Base-by-base conservation (phyloP, 495 filamentous ascomycete genomes). In the Mytilinidion resinicola region DNA sequence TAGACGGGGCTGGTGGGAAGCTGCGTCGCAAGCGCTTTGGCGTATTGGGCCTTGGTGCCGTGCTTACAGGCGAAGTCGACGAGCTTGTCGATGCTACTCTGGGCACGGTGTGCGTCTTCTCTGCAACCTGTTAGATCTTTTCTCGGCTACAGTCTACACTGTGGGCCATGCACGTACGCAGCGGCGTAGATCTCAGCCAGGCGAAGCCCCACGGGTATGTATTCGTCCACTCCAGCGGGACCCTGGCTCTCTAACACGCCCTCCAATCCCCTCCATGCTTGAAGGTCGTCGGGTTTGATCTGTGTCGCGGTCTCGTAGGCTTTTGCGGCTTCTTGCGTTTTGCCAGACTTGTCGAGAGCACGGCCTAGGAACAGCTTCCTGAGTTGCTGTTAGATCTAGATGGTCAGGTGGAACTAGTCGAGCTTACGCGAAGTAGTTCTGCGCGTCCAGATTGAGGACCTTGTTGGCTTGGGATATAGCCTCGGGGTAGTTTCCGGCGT, bases 251-350 rank as follows among this genome's bases (percentile, higher is more conserved):
- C 88, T 66, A 92, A 96, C 10, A 96, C 66, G 60, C 82, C 86
- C 66, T 93, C 80, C n/a, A 97, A 74, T 6, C 93, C 93, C 73
- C 93, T 87, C 91, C 90, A 97, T 61, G 88, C 87, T 55, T 89
- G 82, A 41, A 78, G 73, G 42, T 89, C 86, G 15, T 76, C 72
- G 10, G 73, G 68, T 55, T 86, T 87, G 36, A 81, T 73, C 15
- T 72, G 73, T n/a, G 88, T 83, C 4, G 93, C 92, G 25, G 82
- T 72, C n/a, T 80, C 72, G 68, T 96, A 97, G 1, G 84, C 81
- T 35, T 74, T 76, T 61, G 91, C 91, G 2, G 91, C 82, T 34
- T 89, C 84, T 1, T 86, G 81, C 35, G 75, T 72, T 55, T 83
- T 80, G 56, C 82, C 81, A 61, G 86, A 82, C 67, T 89, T 89